Percentiles rank a stretch among this genome's conserved stretches.
Evolutionary conservation across 148 eudicot genomes (phyloP).

Genomic region (Linanthus parryae): DNA sequence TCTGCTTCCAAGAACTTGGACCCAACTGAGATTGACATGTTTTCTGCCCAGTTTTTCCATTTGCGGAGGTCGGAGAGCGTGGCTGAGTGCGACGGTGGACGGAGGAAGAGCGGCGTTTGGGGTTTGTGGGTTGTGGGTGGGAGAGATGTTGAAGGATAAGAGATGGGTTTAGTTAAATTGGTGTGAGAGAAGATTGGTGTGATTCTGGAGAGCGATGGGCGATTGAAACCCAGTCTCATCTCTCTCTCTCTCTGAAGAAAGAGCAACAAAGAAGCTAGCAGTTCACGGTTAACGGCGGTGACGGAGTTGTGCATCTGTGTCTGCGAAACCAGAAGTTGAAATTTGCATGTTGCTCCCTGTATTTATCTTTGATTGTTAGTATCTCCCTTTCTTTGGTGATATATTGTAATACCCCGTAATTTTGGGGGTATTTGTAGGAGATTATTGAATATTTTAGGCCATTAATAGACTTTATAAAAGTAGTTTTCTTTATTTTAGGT

Average conservation of each 20-base stretch:
- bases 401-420: no score
- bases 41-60: constrained; percentile 70
- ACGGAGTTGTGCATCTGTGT: no score
- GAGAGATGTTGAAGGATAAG: constrained; percentile 16
- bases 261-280: no score
- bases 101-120: constrained; percentile 60
- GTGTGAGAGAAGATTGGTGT: constrained; percentile 6
- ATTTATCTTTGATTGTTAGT: no score
- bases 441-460: no score
- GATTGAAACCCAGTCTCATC: constrained; percentile 21
- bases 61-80: constrained; percentile 43
- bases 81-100: constrained; percentile 49
- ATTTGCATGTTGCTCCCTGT: no score
- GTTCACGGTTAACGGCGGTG: no score
- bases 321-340: no score
- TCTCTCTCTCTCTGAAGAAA: not conserved
- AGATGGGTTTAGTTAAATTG: constrained; percentile 19
- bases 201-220: constrained; percentile 17
- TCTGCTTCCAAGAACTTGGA: constrained; percentile 39
- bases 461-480: no score
- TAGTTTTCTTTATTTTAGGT: no score
- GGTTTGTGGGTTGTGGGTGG: constrained; percentile 34
- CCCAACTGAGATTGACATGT: constrained; percentile 45
- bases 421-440: no score
- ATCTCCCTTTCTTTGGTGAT: no score